Base-by-base conservation (phyloP, 208 protist genomes). In the Acanthamoeba castellanii region DNA sequence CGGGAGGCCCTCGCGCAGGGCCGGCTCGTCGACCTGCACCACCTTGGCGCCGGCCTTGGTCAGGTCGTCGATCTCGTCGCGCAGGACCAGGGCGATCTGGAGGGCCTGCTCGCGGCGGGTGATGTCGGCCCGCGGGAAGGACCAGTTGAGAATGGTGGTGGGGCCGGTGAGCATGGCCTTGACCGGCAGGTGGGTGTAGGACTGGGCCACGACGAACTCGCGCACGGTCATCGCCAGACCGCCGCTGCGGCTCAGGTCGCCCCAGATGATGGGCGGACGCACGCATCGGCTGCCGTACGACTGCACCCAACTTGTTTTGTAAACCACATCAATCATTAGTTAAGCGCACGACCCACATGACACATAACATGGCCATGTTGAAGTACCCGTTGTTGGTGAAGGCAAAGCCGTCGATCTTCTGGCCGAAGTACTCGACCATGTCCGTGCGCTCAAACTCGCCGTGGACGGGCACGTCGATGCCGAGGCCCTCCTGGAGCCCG, bases 111-210 rank as follows among this genome's bases (percentile, higher is more conserved):
- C 82, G 42, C 95, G 92, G 64, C 97, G 96, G n/a, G 98, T 59
- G 45, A 97, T 66, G 90, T 99, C 98, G 85, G 98, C 97, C 68
- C 98, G 96, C 20, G 96, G 95, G 91, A 99, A 99, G 20, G 97
- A 98, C 98, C 98, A 99, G 93, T 98, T 97, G 6, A 99, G 95
- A 64, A 98, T 98, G 3, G 98, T 99, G 16, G 98, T 96, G 30
- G 98, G 98, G 59, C 98, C 98, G n/a, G 98, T 98, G 16, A 99
- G 96, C 98, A 99, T 99, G 82, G 98, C 98, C 95, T 99, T 99
- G 92, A 99, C 95, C 32, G 97, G 97, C 50, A 95, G 68, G 0
- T 0, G 16, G 25, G 97, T 98, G 11, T 98, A 95, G 11, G 96
- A 97, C 95, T 99, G 98, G 18, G 98, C 97, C 92, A 98, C 98